These are phyloP conservation scores for Thielaviopsis ethacetica DNA, from an alignment of 2,329 filamentous ascomycete genomes.

Conservation along the genomic window DNA sequence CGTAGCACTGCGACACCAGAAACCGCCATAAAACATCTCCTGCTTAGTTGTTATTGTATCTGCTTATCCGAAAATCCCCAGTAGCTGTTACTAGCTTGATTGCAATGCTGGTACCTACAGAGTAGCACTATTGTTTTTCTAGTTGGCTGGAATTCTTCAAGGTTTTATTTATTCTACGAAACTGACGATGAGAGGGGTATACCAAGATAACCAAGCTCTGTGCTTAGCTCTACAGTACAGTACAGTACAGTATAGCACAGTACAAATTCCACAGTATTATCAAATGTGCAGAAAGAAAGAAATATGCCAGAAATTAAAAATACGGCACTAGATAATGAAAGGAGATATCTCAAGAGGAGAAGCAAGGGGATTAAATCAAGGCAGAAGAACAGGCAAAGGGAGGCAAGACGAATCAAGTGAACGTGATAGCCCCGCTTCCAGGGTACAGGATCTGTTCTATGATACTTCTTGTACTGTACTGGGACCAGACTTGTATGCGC, in stretches of 20 bases:
- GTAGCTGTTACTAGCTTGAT: too few species aligned
- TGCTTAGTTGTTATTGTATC: not conserved
- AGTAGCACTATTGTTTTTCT: too few species aligned
- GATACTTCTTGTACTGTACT: not conserved
- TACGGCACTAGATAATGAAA: not conserved
- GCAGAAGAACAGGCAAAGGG: not conserved
- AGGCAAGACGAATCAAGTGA: not conserved
- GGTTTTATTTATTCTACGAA: not conserved
- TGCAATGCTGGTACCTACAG: too few species aligned
- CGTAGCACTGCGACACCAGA: not conserved
- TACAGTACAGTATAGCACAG: too few species aligned
- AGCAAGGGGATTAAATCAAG: not conserved
- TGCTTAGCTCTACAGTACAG: too few species aligned
- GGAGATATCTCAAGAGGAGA: not conserved
- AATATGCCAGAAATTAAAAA: not conserved
- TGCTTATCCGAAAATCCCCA: not conserved
- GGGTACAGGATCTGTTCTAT: not conserved
- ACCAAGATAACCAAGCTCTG: not conserved
- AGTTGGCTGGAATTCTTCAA: not conserved
- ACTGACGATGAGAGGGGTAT: not conserved
- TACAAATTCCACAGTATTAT: too few species aligned
- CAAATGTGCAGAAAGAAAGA: not conserved
- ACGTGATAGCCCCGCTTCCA: not conserved
- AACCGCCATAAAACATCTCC: not conserved
- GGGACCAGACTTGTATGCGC: not conserved